These are phyloP conservation scores for Phanerochaete sordida DNA, from an alignment of 768 basidiomycete genomes.

Conservation along the genomic window DNA sequence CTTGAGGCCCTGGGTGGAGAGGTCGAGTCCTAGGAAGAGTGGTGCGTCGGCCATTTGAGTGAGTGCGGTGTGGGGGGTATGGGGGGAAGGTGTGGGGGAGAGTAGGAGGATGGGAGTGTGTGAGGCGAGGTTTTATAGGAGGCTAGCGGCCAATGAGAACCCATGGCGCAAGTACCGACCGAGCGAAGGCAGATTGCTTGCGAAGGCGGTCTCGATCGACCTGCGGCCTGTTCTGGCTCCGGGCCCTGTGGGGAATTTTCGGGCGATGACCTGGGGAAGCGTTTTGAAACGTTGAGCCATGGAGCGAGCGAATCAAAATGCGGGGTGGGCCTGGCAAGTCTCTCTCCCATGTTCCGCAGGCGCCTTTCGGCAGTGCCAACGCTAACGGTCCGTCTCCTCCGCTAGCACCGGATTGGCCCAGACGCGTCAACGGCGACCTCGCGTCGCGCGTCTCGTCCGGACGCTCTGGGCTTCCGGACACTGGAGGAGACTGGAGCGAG, in stretches of 20 bases:
- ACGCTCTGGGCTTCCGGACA: too few species aligned
- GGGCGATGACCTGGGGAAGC: conserved; percentile 1
- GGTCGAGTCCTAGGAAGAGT: conserved; percentile 77
- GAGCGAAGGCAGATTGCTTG: conserved; percentile 4
- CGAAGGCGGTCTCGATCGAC: background rate
- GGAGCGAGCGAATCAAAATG: background rate
- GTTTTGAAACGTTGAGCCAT: background rate
- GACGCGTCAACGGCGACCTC: background rate
- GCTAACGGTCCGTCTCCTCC: background rate
- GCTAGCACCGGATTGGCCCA: background rate
- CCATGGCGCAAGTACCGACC: conserved; percentile 7
- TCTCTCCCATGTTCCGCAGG: background rate
- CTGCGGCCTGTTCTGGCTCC: background rate
- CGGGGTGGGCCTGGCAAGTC: background rate
- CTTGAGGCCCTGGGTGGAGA: conserved; percentile 85
- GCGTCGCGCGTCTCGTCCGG: background rate
- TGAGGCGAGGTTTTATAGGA: conserved; percentile 12
- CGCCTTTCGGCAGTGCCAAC: background rate
- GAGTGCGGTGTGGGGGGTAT: background rate
- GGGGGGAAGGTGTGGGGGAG: conserved; percentile 3
- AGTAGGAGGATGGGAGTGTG: background rate
- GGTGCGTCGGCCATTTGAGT: conserved; percentile 15
- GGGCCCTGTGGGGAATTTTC: conserved; percentile 2
- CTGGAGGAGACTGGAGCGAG: too few species aligned
- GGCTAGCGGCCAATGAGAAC: background rate